Conservation (phyloP, 768 basidiomycete species). For the Podaxis carcinomalis region DNA sequence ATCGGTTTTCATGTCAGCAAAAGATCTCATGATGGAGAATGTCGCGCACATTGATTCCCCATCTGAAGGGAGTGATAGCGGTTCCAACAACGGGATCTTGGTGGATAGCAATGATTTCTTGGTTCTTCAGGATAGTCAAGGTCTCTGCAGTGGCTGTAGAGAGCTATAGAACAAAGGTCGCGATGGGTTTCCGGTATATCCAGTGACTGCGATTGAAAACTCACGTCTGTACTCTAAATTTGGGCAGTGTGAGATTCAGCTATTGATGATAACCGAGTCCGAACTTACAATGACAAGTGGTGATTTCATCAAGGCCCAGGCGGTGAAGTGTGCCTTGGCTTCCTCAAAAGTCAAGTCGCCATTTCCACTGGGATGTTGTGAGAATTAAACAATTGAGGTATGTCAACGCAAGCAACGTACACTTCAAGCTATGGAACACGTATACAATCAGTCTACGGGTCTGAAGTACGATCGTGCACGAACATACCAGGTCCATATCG, state of each 20-base stretch:
- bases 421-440: slow-evolving; percentile 43
- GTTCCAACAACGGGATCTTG: slow-evolving; percentile 62
- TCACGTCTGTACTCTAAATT: slow-evolving; percentile 31
- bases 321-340: slow-evolving; percentile 66
- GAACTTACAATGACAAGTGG: slow-evolving; percentile 50
- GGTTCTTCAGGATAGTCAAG: slow-evolving; percentile 54
- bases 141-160: slow-evolving; percentile 42
- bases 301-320: slow-evolving; percentile 69
- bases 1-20: slow-evolving; percentile 7
- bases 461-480: not conserved
- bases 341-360: slow-evolving; percentile 59
- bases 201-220: not conserved
- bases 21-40: not conserved
- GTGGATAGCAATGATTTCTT: slow-evolving; percentile 64
- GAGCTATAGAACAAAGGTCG: slow-evolving; percentile 31
- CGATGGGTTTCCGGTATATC: not conserved
- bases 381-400: not conserved
- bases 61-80: slow-evolving; percentile 61
- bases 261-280: not conserved
- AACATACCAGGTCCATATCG: slow-evolving; percentile 61
- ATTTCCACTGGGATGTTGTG: slow-evolving; percentile 45
- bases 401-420: slow-evolving; percentile 26
- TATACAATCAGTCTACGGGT: not conserved
- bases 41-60: slow-evolving; percentile 58
- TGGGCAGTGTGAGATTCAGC: not conserved